These are phyloP conservation scores for Flaveria linearis DNA, from an alignment of 129 eudicot genomes.

Conservation along the genomic window DNA sequence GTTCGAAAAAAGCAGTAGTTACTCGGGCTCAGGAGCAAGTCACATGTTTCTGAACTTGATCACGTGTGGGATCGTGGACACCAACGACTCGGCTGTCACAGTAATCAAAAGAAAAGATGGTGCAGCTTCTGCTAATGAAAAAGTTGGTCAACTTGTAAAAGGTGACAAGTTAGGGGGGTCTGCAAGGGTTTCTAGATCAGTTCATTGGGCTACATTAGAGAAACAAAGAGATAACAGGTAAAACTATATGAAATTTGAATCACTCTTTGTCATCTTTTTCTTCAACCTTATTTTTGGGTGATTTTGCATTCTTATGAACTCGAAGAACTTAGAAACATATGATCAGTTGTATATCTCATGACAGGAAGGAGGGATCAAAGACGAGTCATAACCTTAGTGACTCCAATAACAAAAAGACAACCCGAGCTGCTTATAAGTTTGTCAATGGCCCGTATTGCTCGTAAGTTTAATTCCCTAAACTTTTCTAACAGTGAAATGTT, in stretches of 20 bases:
- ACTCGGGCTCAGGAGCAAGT: slow-evolving; percentile 46
- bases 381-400: slow-evolving; percentile 34
- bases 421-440: slow-evolving; percentile 52
- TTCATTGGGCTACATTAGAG: slow-evolving; percentile 29
- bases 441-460: slow-evolving; percentile 67
- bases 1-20: slow-evolving; percentile 48
- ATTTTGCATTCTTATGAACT: background rate
- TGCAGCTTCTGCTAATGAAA: slow-evolving; percentile 19
- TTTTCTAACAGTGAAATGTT: too few relatives aligned
- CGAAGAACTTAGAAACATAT: background rate
- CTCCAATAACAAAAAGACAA: slow-evolving; percentile 33
- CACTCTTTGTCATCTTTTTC: background rate
- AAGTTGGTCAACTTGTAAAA: slow-evolving; percentile 34
- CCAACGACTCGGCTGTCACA: slow-evolving; percentile 58
- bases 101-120: slow-evolving; percentile 33
- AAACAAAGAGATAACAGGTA: slow-evolving; percentile 30
- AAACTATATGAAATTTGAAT: background rate
- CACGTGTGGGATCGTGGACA: slow-evolving; percentile 63
- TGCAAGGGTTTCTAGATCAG: slow-evolving; percentile 38
- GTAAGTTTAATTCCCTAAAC: slow-evolving; percentile 42
- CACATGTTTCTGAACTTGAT: slow-evolving; percentile 49
- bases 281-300: background rate
- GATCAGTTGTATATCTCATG: background rate
- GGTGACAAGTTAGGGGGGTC: slow-evolving; percentile 58
- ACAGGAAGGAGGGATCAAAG: slow-evolving; percentile 35